A percentile compares a stretch with the other conserved stretches of the same genome.
phyloP scores from a whole-genome alignment of 371 early-diverging fungal genomes.

The Umbelopsis sp. region DNA sequence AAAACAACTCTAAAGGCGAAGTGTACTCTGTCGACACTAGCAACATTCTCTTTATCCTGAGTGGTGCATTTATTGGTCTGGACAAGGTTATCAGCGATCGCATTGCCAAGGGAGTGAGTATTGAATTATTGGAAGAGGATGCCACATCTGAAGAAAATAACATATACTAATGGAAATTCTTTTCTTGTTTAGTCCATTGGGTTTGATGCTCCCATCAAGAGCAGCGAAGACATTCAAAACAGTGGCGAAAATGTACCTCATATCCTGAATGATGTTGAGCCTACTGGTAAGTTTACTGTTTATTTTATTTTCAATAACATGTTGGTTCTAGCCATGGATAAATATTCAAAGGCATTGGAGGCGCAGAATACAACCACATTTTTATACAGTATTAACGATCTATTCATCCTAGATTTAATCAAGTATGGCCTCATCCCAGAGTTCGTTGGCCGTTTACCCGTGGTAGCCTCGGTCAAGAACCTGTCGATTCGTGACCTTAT shows the following conservation, averaged over 20 bases:
- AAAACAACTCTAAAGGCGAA: conserved; percentile 69
- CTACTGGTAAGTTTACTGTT: conserved; percentile 49
- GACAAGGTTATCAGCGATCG: conserved; percentile 83
- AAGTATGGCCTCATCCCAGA: conserved; percentile 92
- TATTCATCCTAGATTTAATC: conserved; percentile 66
- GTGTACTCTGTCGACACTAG: conserved; percentile 86
- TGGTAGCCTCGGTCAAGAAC: conserved; percentile 81
- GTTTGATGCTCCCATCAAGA: conserved; percentile 64
- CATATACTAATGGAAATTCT: neutral
- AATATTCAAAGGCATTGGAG: too few relatives aligned
- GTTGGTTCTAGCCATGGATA: too few relatives aligned
- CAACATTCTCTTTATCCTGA: conserved; percentile 89
- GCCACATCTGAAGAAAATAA: too few relatives aligned
- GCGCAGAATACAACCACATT: neutral
- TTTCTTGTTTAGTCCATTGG: conserved; percentile 62
- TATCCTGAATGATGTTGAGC: conserved; percentile 68
- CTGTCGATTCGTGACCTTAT: conserved; percentile 74
- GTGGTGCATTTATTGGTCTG: conserved; percentile 91
- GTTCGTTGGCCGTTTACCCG: conserved; percentile 88
- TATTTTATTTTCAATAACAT: too few relatives aligned
- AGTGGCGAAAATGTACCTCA: conserved; percentile 29
- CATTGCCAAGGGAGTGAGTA: conserved; percentile 69
- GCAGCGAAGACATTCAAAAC: neutral
- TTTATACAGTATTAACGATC: neutral
- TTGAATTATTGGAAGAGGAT: neutral